Percentiles rank a stretch among this genome's conserved stretches.
Evolutionary conservation across 2,329 filamentous ascomycete species (phyloP).

Genomic region (Fusarium sp.): DNA sequence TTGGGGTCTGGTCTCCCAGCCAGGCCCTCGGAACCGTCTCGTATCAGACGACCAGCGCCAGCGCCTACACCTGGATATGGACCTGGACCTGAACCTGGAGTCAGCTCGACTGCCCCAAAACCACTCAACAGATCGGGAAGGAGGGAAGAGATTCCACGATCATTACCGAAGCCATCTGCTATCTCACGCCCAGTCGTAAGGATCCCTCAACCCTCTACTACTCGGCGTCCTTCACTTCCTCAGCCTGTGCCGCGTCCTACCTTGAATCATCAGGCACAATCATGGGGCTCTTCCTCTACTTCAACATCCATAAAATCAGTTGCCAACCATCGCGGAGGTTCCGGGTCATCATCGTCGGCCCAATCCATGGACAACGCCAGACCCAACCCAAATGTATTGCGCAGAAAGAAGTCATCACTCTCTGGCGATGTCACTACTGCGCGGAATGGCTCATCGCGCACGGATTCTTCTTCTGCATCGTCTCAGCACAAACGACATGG

Average conservation of each 20-base stretch:
- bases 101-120: conserved; percentile 41
- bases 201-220: conserved; percentile 42
- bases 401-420: conserved; percentile 64
- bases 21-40: conserved; percentile 55
- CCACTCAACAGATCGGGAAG: conserved; percentile 41
- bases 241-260: conserved; percentile 39
- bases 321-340: conserved; percentile 50
- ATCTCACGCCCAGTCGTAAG: conserved; percentile 37
- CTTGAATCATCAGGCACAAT: conserved; percentile 58
- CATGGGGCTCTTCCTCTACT: conserved; percentile 56
- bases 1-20: conserved; percentile 57
- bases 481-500: conserved; percentile 56
- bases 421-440: conserved; percentile 54
- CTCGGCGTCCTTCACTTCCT: conserved; percentile 45
- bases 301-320: conserved; percentile 51
- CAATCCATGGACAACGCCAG: conserved; percentile 53
- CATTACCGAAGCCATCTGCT: conserved; percentile 36
- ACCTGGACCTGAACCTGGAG: conserved; percentile 35
- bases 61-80: conserved; percentile 30
- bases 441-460: conserved; percentile 55
- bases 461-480: conserved; percentile 60
- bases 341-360: conserved; percentile 52
- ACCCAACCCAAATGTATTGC: conserved; percentile 59
- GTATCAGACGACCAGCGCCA: conserved; percentile 48
- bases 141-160: conserved; percentile 38